Conservation (phyloP, 2,329 filamentous ascomycete genomes). For the Claviceps pazoutovae region DNA sequence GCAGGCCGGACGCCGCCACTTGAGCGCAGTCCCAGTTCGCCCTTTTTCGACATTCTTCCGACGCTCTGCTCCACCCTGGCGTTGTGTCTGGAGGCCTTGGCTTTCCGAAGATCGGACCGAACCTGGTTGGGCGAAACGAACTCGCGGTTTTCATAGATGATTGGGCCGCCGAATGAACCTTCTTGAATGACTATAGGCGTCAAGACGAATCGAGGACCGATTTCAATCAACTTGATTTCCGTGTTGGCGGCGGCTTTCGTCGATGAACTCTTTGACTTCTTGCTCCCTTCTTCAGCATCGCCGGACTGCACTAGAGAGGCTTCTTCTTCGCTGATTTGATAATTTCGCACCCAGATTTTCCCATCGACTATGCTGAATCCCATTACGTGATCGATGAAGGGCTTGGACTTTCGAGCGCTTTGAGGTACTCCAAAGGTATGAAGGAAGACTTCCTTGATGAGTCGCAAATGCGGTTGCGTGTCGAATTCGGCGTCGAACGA, state of each 20-base stretch:
- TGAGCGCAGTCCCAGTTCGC: constrained; percentile 60
- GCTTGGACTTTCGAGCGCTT: constrained; percentile 77
- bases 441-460: constrained; percentile 80
- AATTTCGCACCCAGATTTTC: constrained; percentile 92
- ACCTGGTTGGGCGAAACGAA: constrained; percentile 96
- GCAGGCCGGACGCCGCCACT: constrained; percentile 48
- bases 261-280: constrained; percentile 23
- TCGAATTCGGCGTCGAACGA: constrained; percentile 87
- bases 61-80: constrained; percentile 58
- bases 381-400: constrained; percentile 92
- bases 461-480: constrained; percentile 59
- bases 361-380: constrained; percentile 80
- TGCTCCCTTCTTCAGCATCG: constrained; percentile 27
- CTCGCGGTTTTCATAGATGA: constrained; percentile 97
- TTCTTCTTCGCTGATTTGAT: constrained; percentile 81
- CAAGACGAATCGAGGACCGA: constrained; percentile 83
- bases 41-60: constrained; percentile 60
- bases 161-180: constrained; percentile 84
- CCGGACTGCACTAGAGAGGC: constrained; percentile 30
- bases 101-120: constrained; percentile 61
- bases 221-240: constrained; percentile 76
- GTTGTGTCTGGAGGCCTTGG: constrained; percentile 67
- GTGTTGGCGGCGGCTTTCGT: constrained; percentile 41
- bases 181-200: constrained; percentile 94
- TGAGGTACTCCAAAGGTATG: constrained; percentile 90